phyloP scores from a whole-genome alignment of 768 basidiomycete genomes.

The Boletales sp. region DNA sequence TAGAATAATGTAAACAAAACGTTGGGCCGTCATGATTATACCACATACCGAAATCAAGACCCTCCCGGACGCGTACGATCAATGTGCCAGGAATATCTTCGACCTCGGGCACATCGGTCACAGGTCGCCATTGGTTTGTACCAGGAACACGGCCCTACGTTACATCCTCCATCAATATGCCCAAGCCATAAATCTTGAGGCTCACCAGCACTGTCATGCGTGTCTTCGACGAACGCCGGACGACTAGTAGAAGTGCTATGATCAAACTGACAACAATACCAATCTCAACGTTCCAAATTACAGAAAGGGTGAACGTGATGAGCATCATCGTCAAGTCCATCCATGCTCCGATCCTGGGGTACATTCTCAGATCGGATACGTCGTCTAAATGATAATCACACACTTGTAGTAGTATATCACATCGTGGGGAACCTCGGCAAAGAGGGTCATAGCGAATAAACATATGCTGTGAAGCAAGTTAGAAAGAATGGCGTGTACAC shows the following conservation, averaged over 20 bases:
- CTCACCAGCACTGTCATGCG: slow-evolving; percentile 85
- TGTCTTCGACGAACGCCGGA: slow-evolving; percentile 83
- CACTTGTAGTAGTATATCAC: slow-evolving; percentile 81
- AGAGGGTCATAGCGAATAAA: slow-evolving; percentile 78
- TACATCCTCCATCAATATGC: not conserved
- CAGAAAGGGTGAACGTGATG: slow-evolving; percentile 83
- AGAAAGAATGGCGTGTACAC: slow-evolving; percentile 1
- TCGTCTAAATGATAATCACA: slow-evolving; percentile 14
- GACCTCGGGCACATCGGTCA: slow-evolving; percentile 83
- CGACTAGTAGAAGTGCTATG: slow-evolving; percentile 84
- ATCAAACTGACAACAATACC: slow-evolving; percentile 88
- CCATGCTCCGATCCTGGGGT: slow-evolving; percentile 78
- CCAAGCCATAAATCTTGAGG: not conserved
- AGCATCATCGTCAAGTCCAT: slow-evolving; percentile 82
- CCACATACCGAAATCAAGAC: slow-evolving; percentile 78
- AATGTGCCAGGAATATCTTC: slow-evolving; percentile 80
- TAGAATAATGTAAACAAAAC: slow-evolving; percentile 23
- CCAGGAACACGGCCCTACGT: slow-evolving; percentile 80
- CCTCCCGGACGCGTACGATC: slow-evolving; percentile 87
- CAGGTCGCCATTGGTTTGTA: slow-evolving; percentile 85
- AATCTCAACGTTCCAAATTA: slow-evolving; percentile 89
- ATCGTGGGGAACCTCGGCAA: slow-evolving; percentile 86
- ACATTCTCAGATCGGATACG: not conserved
- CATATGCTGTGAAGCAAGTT: slow-evolving; percentile 53
- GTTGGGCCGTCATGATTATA: not conserved